Percentiles rank a stretch among this genome's conserved stretches.
Conservation (phyloP, 2,329 filamentous ascomycete genomes). For the Ceratocystis variospora region DNA sequence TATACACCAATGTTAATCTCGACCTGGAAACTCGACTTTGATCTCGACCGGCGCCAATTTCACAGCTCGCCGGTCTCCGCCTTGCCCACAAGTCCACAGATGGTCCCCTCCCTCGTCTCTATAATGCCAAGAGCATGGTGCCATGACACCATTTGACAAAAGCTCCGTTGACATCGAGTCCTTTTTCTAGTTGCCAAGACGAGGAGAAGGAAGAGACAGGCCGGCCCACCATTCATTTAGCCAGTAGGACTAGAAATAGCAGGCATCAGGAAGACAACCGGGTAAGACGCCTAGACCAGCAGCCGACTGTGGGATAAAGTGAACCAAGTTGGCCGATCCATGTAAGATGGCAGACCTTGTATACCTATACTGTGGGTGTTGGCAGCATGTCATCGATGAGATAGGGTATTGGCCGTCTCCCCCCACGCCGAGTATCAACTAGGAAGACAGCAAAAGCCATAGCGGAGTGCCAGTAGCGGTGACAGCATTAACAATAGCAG, state of each 20-base stretch:
- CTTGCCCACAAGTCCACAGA: background rate
- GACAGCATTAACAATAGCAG: too few relatives aligned
- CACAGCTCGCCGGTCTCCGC: background rate
- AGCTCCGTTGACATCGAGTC: background rate
- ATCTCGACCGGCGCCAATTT: background rate
- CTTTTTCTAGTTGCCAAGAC: background rate
- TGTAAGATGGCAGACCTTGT: too few relatives aligned
- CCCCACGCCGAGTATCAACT: too few relatives aligned
- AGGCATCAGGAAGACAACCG: too few relatives aligned
- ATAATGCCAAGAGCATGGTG: background rate
- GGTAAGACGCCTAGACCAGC: background rate
- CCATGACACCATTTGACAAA: background rate
- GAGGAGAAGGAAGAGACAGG: background rate
- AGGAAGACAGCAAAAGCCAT: too few relatives aligned
- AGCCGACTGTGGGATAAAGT: too few relatives aligned
- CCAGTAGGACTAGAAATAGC: background rate
- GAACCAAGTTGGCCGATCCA: too few relatives aligned
- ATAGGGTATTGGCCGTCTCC: too few relatives aligned
- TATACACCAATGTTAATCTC: background rate
- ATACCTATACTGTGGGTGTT: too few relatives aligned
- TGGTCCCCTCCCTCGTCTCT: background rate
- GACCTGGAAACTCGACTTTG: too few relatives aligned
- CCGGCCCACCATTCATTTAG: background rate
- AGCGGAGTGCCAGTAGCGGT: too few relatives aligned
- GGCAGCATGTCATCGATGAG: too few relatives aligned